A percentile compares a stretch with the other conserved stretches of the same genome.
These are phyloP conservation scores for Psidium friedrichsthalianum DNA, from an alignment of 345 rosid genomes.

Conservation along the genomic window DNA sequence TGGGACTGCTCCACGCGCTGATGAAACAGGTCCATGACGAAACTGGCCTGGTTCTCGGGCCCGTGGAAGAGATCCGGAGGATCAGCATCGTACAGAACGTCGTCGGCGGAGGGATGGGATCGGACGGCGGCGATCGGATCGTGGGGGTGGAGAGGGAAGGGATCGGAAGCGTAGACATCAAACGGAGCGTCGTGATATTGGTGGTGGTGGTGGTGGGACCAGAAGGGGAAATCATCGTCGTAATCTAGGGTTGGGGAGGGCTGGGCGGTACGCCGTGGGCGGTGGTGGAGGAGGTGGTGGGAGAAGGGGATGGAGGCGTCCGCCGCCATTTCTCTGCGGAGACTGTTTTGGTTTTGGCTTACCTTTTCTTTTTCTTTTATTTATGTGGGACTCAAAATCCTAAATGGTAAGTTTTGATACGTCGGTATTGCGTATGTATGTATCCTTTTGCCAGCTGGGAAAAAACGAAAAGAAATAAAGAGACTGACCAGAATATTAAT, in stretches of 20 bases:
- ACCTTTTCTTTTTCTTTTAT: neutral
- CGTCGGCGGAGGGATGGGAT: slow-evolving; percentile 1
- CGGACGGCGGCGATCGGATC: slow-evolving; percentile 10
- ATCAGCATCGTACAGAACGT: slow-evolving; percentile 18
- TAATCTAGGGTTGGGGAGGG: slow-evolving; percentile 10
- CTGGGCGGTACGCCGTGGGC: neutral
- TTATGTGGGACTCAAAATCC: neutral
- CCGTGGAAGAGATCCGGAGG: slow-evolving; percentile 34
- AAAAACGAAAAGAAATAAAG: neutral
- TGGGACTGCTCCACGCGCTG: slow-evolving; percentile 88
- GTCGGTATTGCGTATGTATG: neutral
- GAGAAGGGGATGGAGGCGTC: slow-evolving; percentile 23
- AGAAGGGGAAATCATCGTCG: slow-evolving; percentile 23
- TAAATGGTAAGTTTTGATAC: neutral
- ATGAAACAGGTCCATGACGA: slow-evolving; percentile 86
- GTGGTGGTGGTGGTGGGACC: slow-evolving; percentile 9
- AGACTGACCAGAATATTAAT: neutral
- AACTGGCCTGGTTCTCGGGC: slow-evolving; percentile 54
- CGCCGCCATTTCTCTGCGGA: slow-evolving; percentile 6
- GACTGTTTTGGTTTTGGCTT: too few relatives aligned
- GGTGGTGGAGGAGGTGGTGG: slow-evolving; percentile 7
- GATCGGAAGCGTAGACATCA: neutral
- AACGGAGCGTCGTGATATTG: neutral
- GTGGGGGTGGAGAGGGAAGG: slow-evolving; percentile 10
- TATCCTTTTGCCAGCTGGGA: neutral